Base-by-base conservation (phyloP, 805 yeast species). In the Ogataea salicorniae region DNA sequence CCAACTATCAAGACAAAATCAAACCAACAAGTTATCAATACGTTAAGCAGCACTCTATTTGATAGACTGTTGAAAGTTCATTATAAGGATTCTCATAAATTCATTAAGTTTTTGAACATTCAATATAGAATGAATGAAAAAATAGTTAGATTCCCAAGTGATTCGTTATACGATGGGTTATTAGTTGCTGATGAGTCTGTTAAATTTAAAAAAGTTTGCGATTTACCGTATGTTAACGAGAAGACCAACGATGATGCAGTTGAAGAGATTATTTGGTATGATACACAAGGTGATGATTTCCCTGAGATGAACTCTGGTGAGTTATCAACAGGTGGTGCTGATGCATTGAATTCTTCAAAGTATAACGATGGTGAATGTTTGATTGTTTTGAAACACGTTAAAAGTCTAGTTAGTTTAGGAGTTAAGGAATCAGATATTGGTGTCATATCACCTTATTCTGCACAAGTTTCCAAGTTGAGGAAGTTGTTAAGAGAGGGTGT, bases 221-320 rank as follows among this genome's bases (percentile, higher is more conserved):
- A 88, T 54, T 57, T 91, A 20, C 75, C 77, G 0, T 39, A 48
- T 33, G 55, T 49, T 14, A 66, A 35, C 22, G 17, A 67, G 5
- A 76, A 74, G 2, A 69, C 69, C 31, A 26, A 26, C 6, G 63
- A 62, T 3, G 82, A 78, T 9, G 79, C 92, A 0, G 63, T 62
- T 1, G 69, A 71, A 1, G 79, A 83, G 2, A 61, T 84, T 0
- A 69, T 89, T 1, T 91, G 97, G 96, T 83, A 84, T 54, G 98
- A 94, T 58, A 94, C 98, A 0, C 94, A 89, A 67, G 96, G 96
- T 16, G 96, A 89, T 7, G 86, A 83, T 35, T 90, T 74, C 58
- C 80, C 79, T 0, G 97, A 91, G 16, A 69, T 71, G 47, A 72
- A 74, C 16, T 73, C 70, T 14, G 64, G 64, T 5, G 68, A 65